Percentiles rank a stretch among this genome's conserved stretches.
Evolutionary conservation across 352 stramenopile genomes (phyloP).

Genomic region (Globisporangium camurandrum): DNA sequence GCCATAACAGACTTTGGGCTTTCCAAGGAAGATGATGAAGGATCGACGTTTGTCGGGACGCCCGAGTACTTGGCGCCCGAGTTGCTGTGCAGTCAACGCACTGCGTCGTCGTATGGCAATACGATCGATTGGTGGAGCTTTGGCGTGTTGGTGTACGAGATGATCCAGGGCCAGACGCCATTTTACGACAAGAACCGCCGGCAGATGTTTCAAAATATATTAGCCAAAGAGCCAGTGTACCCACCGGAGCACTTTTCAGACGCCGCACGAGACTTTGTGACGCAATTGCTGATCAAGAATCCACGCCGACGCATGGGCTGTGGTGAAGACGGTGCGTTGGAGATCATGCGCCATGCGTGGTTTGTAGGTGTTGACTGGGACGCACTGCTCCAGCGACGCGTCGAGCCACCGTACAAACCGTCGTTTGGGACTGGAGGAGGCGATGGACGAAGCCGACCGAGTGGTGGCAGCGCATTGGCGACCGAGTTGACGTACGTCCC

Average conservation of each 20-base stretch:
- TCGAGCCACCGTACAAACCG: constrained; percentile 70
- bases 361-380: constrained; percentile 79
- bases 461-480: constrained; percentile 25
- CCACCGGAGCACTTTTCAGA: constrained; percentile 55
- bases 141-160: constrained; percentile 82
- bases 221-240: constrained; percentile 64
- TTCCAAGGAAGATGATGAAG: constrained; percentile 81
- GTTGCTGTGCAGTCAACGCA: constrained; percentile 67
- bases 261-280: constrained; percentile 55
- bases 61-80: constrained; percentile 82
- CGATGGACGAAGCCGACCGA: no score
- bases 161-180: constrained; percentile 79
- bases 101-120: constrained; percentile 71
- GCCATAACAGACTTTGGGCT: constrained; percentile 86
- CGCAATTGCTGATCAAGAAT: constrained; percentile 69
- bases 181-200: constrained; percentile 82
- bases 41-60: constrained; percentile 77
- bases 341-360: constrained; percentile 82
- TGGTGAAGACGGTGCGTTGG: constrained; percentile 41
- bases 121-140: constrained; percentile 87
- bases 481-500: constrained; percentile 64
- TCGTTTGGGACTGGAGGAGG: constrained; percentile 25
- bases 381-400: constrained; percentile 42
- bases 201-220: constrained; percentile 84
- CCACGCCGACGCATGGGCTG: constrained; percentile 57